Percentiles rank a stretch among this genome's conserved stretches.
phyloP scores from a whole-genome alignment of 1,284 basidiomycete genomes.

The Malassezia sympodialis region DNA sequence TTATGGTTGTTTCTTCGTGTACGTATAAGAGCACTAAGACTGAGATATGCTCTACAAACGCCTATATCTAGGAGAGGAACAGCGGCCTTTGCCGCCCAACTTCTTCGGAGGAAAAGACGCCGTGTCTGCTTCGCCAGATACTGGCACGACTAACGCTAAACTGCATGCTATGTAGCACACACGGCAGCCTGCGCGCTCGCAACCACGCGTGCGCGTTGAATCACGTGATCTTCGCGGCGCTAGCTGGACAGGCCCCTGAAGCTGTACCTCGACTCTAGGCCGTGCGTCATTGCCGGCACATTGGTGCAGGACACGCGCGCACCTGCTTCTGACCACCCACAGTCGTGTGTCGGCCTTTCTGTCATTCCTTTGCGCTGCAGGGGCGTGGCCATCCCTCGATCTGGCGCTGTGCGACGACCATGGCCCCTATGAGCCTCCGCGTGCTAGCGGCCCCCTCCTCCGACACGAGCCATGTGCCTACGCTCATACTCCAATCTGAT shows the following conservation, averaged over 20 bases:
- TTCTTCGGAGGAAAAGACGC: neutral
- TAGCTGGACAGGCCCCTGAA: neutral
- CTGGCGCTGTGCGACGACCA: neutral
- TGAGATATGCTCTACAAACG: constrained; percentile 36
- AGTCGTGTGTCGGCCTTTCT: neutral
- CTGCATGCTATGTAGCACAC: neutral
- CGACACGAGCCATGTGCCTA: constrained; percentile 64
- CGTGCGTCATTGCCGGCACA: neutral
- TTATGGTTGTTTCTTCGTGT: constrained; percentile 17
- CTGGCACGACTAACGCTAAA: neutral
- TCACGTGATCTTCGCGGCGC: neutral
- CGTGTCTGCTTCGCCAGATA: neutral
- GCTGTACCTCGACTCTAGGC: neutral
- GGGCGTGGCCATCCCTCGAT: neutral
- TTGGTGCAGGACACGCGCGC: neutral
- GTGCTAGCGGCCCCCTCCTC: constrained; percentile 42
- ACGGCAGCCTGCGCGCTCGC: neutral
- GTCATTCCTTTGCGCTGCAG: neutral
- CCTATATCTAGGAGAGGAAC: constrained; percentile 37
- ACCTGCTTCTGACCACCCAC: neutral
- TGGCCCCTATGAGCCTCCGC: constrained; percentile 23
- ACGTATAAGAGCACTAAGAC: neutral
- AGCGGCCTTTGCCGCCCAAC: constrained; percentile 22
- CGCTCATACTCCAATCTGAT: constrained; percentile 64
- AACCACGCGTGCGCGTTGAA: neutral